Base-by-base conservation (phyloP, 495 filamentous ascomycete genomes). In the Articulospora tetracladia region DNA sequence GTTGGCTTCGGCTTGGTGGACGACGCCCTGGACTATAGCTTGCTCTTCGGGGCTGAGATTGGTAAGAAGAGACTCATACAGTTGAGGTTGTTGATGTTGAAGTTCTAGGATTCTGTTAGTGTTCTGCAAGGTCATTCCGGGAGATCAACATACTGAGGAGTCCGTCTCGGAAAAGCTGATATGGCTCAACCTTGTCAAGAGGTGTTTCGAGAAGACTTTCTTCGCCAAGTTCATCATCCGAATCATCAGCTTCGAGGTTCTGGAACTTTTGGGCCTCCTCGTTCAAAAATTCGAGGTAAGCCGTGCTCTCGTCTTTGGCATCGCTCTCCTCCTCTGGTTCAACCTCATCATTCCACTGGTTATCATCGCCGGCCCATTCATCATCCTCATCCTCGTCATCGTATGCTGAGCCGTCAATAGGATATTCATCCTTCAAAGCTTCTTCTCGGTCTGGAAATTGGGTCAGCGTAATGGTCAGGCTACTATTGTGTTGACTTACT, bases 261-360 rank as follows among this genome's bases (percentile, higher is more conserved):
- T 83, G 80, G 68, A 94, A 93, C 72, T 95, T 96, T 66, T 89
- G 84, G 7, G 92, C 88, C 78, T 97, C 93, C 68, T 93, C 87
- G 65, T 92, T 93, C 50, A 98, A 73, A 77, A 98, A 98, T 54
- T 98, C 93, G 32, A 98, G 82, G 69, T 98, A 98, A 1, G 94
- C 92, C 20, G 89, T 86, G 68, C 90, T 92, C 74, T 98, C 94
- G 67, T 97, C 92, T 63, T 89, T 84, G 65, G 83, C 79, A 64
- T 97, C 94, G 22, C 62, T 64, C 3, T 73, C 76, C 13, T 75
- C 74, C 19, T 76, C 77, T 55, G 77, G 82, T 56, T 83, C 81
- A n/a, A 80, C 81, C 17, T 82, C 83, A 20, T 92, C 89, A 52
- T 84, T 83, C 86, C 88, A 92, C 53, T 86, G 86, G 50, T 79